These are phyloP conservation scores for Sporothrix globosa DNA, from an alignment of 2,329 filamentous ascomycete species.

Conservation along the genomic window DNA sequence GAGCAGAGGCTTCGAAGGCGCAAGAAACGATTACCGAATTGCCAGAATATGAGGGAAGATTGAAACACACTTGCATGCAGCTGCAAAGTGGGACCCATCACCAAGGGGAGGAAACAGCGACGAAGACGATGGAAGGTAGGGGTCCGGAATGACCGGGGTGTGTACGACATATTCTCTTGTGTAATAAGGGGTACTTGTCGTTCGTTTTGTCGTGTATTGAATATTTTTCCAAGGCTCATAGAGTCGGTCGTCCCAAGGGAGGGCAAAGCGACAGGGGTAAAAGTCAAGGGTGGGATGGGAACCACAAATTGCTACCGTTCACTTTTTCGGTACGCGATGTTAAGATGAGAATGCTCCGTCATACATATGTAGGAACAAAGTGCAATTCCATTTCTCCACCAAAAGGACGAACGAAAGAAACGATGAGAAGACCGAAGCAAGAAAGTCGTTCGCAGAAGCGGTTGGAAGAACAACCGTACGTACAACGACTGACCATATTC, in stretches of 20 bases:
- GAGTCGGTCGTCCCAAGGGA: conserved; percentile 6
- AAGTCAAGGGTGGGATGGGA: conserved; percentile 7
- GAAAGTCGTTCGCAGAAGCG: not conserved
- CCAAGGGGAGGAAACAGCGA: not conserved
- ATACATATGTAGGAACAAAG: not conserved
- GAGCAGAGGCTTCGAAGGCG: too few relatives aligned
- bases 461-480: too few relatives aligned
- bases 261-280: not conserved
- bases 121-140: not conserved
- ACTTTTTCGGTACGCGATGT: conserved; percentile 20
- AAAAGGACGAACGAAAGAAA: not conserved
- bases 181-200: not conserved
- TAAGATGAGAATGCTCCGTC: conserved; percentile 25
- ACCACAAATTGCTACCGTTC: not conserved
- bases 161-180: not conserved
- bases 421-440: not conserved
- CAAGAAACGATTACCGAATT: too few relatives aligned
- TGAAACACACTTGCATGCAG: not conserved
- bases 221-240: not conserved
- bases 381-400: not conserved
- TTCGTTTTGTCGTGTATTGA: not conserved
- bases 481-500: too few relatives aligned
- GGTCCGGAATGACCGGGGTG: not conserved
- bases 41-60: too few relatives aligned
- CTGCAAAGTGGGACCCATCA: not conserved